Conservation (phyloP, 2,329 filamentous ascomycete species). For the Xylariales sp. region DNA sequence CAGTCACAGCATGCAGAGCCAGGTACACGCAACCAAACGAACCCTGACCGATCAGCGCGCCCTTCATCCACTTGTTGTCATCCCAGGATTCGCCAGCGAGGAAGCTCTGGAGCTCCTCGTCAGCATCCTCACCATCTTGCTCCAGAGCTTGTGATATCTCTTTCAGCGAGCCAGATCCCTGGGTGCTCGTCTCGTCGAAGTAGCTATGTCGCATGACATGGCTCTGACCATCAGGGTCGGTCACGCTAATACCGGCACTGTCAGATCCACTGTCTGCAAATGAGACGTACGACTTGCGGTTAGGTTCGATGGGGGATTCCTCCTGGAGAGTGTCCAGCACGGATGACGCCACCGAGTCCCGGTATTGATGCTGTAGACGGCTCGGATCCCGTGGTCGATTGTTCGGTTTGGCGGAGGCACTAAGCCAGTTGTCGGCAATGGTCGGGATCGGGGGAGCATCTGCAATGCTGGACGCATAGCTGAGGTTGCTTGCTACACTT, state of each 20-base stretch:
- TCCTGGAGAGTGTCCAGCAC: constrained; percentile 87
- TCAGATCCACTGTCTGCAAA: constrained; percentile 74
- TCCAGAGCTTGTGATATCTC: constrained; percentile 81
- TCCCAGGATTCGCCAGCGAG: constrained; percentile 91
- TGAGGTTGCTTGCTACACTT: constrained; percentile 89
- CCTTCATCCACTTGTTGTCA: constrained; percentile 99
- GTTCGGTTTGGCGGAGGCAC: constrained; percentile 49
- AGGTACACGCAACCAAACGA: constrained; percentile 96
- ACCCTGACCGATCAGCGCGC: constrained; percentile 91
- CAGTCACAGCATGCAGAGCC: constrained; percentile 90
- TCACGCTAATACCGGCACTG: constrained; percentile 63
- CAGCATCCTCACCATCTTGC: constrained; percentile 86
- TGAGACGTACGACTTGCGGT: constrained; percentile 94
- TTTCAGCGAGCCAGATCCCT: constrained; percentile 68
- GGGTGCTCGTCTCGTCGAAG: constrained; percentile 75
- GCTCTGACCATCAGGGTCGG: constrained; percentile 60
- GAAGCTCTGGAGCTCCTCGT: constrained; percentile 86
- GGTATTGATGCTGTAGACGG: constrained; percentile 57
- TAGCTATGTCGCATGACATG: constrained; percentile 71
- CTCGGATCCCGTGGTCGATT: constrained; percentile 42
- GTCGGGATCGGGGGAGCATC: constrained; percentile 94
- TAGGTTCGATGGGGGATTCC: constrained; percentile 79
- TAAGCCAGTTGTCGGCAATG: constrained; percentile 91
- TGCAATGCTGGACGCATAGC: constrained; percentile 84
- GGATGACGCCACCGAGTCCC: constrained; percentile 85